Evolutionary conservation across 139 green algal genomes (phyloP).

Genomic region (Nannochloris sp.): DNA sequence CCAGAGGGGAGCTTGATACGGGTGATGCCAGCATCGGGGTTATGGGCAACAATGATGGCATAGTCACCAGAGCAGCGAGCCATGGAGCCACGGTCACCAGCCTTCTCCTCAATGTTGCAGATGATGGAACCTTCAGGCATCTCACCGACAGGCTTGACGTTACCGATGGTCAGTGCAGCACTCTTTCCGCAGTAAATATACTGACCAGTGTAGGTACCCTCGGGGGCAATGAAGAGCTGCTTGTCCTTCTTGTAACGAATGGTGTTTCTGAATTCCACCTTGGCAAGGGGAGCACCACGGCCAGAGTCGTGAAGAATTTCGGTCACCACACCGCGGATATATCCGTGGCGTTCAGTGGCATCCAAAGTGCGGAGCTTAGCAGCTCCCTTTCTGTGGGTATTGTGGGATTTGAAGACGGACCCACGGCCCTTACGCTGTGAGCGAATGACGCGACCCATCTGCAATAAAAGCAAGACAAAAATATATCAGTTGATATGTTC

Average conservation of each 20-base stretch:
- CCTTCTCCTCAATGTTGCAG: constrained; percentile 94
- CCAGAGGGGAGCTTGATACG: constrained; percentile 98
- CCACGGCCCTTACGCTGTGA: constrained; percentile 96
- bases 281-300: constrained; percentile 90
- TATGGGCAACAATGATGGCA: constrained; percentile 96
- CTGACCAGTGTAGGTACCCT: constrained; percentile 96
- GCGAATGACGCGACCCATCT: constrained; percentile 97
- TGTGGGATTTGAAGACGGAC: constrained; percentile 94
- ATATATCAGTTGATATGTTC: background rate
- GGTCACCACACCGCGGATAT: constrained; percentile 92
- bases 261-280: constrained; percentile 89
- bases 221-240: constrained; percentile 91
- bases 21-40: constrained; percentile 92
- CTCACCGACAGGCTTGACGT: constrained; percentile 90
- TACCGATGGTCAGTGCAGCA: constrained; percentile 90
- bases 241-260: constrained; percentile 92
- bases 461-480: background rate
- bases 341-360: constrained; percentile 80
- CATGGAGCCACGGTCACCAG: constrained; percentile 85
- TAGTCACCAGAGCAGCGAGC: constrained; percentile 95
- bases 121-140: constrained; percentile 99
- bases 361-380: constrained; percentile 84
- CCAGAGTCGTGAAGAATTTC: constrained; percentile 98
- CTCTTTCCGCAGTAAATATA: constrained; percentile 98
- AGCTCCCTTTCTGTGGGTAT: constrained; percentile 90